phyloP scores from a whole-genome alignment of 768 basidiomycete genomes.

The Psilocybe cyanescens region DNA sequence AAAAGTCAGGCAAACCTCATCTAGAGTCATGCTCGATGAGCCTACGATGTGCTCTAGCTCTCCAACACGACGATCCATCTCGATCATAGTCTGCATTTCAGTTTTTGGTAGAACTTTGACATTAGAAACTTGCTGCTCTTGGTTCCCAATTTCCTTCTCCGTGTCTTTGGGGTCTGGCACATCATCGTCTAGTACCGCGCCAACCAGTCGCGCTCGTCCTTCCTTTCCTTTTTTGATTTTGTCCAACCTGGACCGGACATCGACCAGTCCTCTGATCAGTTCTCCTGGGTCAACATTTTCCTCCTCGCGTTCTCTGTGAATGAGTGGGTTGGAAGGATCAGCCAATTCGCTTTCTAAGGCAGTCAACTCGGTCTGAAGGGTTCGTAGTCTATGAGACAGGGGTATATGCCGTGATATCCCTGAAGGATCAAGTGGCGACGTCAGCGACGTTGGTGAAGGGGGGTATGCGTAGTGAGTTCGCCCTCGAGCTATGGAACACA shows the following conservation, averaged over 20 bases:
- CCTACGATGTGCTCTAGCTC: conserved; percentile 85
- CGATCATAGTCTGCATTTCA: conserved; percentile 57
- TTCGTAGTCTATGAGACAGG: conserved; percentile 61
- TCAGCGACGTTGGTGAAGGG: conserved; percentile 59
- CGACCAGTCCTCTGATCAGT: conserved; percentile 77
- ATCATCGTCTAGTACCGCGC: conserved; percentile 51
- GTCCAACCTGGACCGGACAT: conserved; percentile 70
- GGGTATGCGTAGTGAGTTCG: conserved; percentile 73
- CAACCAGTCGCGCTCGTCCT: conserved; percentile 67
- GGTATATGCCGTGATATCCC: conserved; percentile 40
- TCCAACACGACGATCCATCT: conserved; percentile 84
- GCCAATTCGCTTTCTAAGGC: conserved; percentile 84
- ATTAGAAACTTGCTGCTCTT: conserved; percentile 12
- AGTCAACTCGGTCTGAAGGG: conserved; percentile 76
- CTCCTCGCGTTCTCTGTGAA: conserved; percentile 61
- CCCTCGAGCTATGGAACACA: conserved; percentile 42
- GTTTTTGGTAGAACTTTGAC: conserved; percentile 31
- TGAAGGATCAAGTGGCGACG: conserved; percentile 39
- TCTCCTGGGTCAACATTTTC: conserved; percentile 73
- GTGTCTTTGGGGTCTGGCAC: conserved; percentile 13
- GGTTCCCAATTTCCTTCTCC: conserved; percentile 19
- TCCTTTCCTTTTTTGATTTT: conserved; percentile 69
- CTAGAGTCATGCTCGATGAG: conserved; percentile 74
- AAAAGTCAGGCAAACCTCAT: conserved; percentile 63
- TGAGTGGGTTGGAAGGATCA: conserved; percentile 74